Base-by-base conservation (phyloP, 1,284 basidiomycete genomes). In the Tilletia horrida region DNA sequence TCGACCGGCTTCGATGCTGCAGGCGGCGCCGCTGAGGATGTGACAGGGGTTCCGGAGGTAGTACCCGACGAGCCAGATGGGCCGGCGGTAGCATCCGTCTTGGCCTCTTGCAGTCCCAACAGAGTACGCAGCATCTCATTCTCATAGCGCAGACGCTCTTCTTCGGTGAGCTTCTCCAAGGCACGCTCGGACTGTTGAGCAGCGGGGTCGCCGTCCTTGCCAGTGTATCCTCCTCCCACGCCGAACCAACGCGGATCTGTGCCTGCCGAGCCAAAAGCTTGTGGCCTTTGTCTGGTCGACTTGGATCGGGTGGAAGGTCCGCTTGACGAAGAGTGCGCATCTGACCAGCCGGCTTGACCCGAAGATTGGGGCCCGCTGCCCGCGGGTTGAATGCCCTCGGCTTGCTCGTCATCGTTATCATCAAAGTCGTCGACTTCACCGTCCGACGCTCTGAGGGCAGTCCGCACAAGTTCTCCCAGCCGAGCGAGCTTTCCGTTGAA, bases 81-180 rank as follows among this genome's bases (percentile, higher is more conserved):
- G 27, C 9, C 55, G 16, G 55, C 21, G 11, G n/a, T 6, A 55
- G 50, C 21, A 14, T 59, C 55, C 55, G n/a, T 31, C 55, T 59
- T 59, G 2, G 55, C 55, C 45, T 73, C 71, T 50, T 77, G 71
- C 43, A 74, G 63, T 1, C 69, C 73, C 2, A 81, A 71, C 0
- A 81, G 66, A n/a, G 73, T 68, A 25, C 77, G 73, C 25, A 81
- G 67, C 52, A 69, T 73, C n/a, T 73, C 73, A 62, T 81, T 81
- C 63, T 81, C 80, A 42, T 71, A 66, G 14, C 76, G 71, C 13
- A 81, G 66, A 35, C 74, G 65, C 62, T 81, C 78, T 21, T 76
- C 65, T 63, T 81, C 79, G 4, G 77, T 77, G 0, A 71, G 65
- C 11, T 61, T 57, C 50, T 79, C 77, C 16, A 81, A 68, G 3